These are phyloP conservation scores for Podosphaera leucotricha DNA, from an alignment of 2,329 filamentous ascomycete genomes.

Conservation along the genomic window DNA sequence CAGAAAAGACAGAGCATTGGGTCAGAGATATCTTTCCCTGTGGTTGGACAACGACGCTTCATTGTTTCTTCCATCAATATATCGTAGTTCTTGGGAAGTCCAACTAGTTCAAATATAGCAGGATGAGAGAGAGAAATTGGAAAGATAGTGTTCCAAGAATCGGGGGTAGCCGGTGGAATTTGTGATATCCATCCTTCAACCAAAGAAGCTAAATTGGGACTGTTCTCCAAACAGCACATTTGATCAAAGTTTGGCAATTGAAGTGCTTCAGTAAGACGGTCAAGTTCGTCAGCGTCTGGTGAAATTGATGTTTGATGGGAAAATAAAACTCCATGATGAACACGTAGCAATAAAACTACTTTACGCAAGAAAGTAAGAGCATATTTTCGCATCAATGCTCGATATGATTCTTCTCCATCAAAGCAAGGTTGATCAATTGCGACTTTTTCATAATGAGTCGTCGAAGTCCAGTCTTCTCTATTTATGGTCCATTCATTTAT, in stretches of 20 bases:
- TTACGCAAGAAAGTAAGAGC: conserved; percentile 82
- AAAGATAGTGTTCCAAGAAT: background rate
- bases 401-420: conserved; percentile 28
- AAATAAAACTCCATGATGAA: conserved; percentile 75
- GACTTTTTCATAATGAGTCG: conserved; percentile 16
- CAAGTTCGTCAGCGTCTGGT: conserved; percentile 51
- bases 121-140: conserved; percentile 42
- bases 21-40: conserved; percentile 75
- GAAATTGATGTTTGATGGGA: conserved; percentile 40
- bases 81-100: conserved; percentile 79
- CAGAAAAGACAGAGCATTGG: conserved; percentile 86
- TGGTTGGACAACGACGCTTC: conserved; percentile 60
- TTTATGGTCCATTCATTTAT: conserved; percentile 3
- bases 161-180: background rate
- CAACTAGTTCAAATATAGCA: conserved; percentile 80
- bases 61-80: conserved; percentile 81
- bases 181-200: conserved; percentile 45
- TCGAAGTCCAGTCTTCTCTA: conserved; percentile 1
- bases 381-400: conserved; percentile 50
- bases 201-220: conserved; percentile 19
- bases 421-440: conserved; percentile 33
- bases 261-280: conserved; percentile 54
- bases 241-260: conserved; percentile 58
- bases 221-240: conserved; percentile 28
- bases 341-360: conserved; percentile 57